Percentiles rank a stretch among this genome's conserved stretches.
Evolutionary conservation across 108 stramenopile species (phyloP).

Genomic region (Schizochytrium sp.): DNA sequence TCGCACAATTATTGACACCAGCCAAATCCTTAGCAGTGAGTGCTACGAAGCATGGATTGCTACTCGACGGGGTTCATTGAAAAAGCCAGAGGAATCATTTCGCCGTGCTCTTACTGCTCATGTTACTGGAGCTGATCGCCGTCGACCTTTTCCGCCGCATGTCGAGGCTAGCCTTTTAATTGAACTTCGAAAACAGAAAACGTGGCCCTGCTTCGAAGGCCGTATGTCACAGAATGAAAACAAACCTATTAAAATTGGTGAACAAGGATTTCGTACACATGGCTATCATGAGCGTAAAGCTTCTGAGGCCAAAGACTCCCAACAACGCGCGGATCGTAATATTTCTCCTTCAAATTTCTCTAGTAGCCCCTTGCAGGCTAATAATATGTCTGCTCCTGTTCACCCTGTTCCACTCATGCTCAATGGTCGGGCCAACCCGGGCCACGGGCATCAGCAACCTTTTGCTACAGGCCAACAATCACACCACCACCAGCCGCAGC

Average conservation of each 20-base stretch:
- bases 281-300: constrained; percentile 35
- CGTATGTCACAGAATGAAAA: constrained; percentile 30
- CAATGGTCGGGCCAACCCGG: neutral
- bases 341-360: neutral
- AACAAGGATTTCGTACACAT: constrained; percentile 36
- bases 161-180: constrained; percentile 32
- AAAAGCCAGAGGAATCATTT: constrained; percentile 55
- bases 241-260: constrained; percentile 45
- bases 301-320: neutral
- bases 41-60: constrained; percentile 51
- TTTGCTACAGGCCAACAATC: neutral
- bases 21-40: constrained; percentile 17
- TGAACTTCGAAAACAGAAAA: constrained; percentile 47
- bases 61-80: neutral
- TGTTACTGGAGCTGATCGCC: constrained; percentile 41
- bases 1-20: constrained; percentile 18
- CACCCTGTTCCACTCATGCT: neutral
- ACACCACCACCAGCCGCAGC: neutral
- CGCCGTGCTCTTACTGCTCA: constrained; percentile 52
- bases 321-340: neutral
- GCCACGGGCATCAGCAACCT: neutral
- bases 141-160: constrained; percentile 47
- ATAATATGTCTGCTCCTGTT: neutral
- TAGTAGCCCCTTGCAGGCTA: neutral
- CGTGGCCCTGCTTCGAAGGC: constrained; percentile 43